phyloP scores from a whole-genome alignment of 352 stramenopile species.

The Pythium oligandrum region DNA sequence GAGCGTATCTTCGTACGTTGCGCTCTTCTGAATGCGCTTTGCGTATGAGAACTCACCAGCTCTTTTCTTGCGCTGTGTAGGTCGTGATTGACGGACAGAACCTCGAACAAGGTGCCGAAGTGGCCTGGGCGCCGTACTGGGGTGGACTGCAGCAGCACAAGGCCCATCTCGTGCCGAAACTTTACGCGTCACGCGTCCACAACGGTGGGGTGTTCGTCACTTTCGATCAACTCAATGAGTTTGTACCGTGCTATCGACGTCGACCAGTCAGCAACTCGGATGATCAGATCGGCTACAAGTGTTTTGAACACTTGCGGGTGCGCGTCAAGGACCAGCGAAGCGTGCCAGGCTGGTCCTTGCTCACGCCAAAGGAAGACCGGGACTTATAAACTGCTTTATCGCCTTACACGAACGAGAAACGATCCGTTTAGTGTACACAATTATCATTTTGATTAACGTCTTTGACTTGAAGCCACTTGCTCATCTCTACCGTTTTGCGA shows the following conservation, averaged over 20 bases:
- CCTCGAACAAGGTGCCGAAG: conserved; percentile 55
- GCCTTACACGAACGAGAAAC: too few relatives aligned
- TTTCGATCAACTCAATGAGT: conserved; percentile 73
- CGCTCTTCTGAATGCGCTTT: neutral
- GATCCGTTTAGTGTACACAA: too few relatives aligned
- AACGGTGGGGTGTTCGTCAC: conserved; percentile 68
- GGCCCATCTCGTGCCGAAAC: conserved; percentile 34
- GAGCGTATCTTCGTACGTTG: conserved; percentile 74
- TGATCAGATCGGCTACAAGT: conserved; percentile 33
- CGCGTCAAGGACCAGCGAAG: conserved; percentile 83
- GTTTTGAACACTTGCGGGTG: conserved; percentile 68
- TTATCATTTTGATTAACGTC: too few relatives aligned
- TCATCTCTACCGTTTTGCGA: conserved; percentile 10
- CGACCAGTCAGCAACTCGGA: neutral
- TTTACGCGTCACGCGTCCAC: conserved; percentile 48
- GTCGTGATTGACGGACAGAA: conserved; percentile 80
- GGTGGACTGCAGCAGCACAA: conserved; percentile 45
- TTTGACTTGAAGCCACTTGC: neutral
- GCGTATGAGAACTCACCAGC: neutral
- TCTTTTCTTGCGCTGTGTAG: conserved; percentile 21
- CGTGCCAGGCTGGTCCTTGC: conserved; percentile 74
- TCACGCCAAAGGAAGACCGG: conserved; percentile 7
- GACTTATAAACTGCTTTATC: conserved; percentile 2
- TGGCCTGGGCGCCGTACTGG: conserved; percentile 78
- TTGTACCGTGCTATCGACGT: conserved; percentile 58